A percentile compares a stretch with the other conserved stretches of the same genome.
These are phyloP conservation scores for Santalum album DNA, from an alignment of 164 flowering plant genomes.

Conservation along the genomic window DNA sequence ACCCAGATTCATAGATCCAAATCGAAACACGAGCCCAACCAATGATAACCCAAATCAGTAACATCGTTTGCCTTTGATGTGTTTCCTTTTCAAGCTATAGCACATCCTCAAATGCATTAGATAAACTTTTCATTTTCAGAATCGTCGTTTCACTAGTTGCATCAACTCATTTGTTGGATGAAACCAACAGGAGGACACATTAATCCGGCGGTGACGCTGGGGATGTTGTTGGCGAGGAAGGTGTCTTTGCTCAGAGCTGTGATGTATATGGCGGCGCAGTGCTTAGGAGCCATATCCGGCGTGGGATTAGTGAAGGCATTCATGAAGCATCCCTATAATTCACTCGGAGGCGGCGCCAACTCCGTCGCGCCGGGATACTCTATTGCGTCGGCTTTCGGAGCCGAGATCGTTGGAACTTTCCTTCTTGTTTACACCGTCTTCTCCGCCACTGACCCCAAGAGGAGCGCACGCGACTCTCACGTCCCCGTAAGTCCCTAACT, in stretches of 20 bases:
- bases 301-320: constrained; percentile 34
- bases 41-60: too few relatives aligned
- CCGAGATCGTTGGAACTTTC: constrained; percentile 44
- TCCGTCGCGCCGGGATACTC: constrained; percentile 21
- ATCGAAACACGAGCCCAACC: too few relatives aligned
- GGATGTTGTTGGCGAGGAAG: constrained; percentile 35
- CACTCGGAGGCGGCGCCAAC: constrained; percentile 37
- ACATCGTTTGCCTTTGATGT: not conserved
- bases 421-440: constrained; percentile 41
- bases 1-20: too few relatives aligned
- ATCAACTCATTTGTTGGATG: too few relatives aligned
- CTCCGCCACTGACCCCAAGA: constrained; percentile 42
- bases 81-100: too few relatives aligned
- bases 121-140: too few relatives aligned
- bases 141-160: too few relatives aligned
- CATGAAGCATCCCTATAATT: constrained; percentile 12
- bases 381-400: constrained; percentile 24
- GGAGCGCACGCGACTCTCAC: constrained; percentile 33
- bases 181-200: constrained; percentile 33
- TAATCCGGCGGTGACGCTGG: constrained; percentile 44
- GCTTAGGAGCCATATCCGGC: constrained; percentile 35
- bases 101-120: too few relatives aligned
- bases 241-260: constrained; percentile 32
- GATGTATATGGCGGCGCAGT: constrained; percentile 39
- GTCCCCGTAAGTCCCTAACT: constrained; percentile 34